Evolutionary conservation across 225 moss, liverwort and hornwort genomes (phyloP).

Genomic region (Anthoceros angustus): DNA sequence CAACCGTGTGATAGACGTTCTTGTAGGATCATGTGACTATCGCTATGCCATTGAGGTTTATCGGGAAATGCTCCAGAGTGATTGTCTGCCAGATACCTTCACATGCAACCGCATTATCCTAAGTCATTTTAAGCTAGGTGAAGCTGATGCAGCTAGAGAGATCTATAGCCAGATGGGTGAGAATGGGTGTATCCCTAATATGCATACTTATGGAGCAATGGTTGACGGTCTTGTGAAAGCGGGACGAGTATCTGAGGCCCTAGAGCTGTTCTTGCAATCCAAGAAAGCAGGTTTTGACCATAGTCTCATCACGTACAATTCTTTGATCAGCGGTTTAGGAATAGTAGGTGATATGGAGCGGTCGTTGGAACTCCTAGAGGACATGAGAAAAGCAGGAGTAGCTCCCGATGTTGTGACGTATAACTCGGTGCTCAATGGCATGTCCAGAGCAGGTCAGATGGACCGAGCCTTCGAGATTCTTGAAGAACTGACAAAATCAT

Average conservation of each 20-base stretch:
- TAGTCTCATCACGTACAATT: not conserved
- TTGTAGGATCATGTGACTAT: not conserved
- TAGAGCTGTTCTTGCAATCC: not conserved
- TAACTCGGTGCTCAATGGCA: not conserved
- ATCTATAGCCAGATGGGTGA: not conserved
- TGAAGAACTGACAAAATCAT: not conserved
- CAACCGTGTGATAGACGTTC: conserved; percentile 1
- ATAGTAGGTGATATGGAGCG: not conserved
- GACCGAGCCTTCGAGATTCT: conserved; percentile 1
- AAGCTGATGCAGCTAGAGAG: not conserved
- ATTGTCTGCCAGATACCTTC: conserved; percentile 1
- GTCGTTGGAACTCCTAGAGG: conserved; percentile 10
- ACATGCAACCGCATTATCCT: not conserved
- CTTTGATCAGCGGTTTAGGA: not conserved
- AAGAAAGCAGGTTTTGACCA: not conserved
- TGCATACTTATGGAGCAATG: conserved; percentile 3
- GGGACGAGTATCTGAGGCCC: not conserved
- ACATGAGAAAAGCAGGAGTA: conserved; percentile 10
- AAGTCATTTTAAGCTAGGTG: not conserved
- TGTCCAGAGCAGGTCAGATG: not conserved
- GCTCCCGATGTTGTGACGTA: conserved; percentile 6
- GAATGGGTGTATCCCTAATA: not conserved
- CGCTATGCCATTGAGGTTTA: conserved; percentile 2
- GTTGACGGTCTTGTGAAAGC: conserved; percentile 2
- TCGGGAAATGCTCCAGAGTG: not conserved